Percentiles rank a stretch among this genome's conserved stretches.
Evolutionary conservation across 208 protist genomes (phyloP).

Genomic region (Balamuthia mandrillaris): DNA sequence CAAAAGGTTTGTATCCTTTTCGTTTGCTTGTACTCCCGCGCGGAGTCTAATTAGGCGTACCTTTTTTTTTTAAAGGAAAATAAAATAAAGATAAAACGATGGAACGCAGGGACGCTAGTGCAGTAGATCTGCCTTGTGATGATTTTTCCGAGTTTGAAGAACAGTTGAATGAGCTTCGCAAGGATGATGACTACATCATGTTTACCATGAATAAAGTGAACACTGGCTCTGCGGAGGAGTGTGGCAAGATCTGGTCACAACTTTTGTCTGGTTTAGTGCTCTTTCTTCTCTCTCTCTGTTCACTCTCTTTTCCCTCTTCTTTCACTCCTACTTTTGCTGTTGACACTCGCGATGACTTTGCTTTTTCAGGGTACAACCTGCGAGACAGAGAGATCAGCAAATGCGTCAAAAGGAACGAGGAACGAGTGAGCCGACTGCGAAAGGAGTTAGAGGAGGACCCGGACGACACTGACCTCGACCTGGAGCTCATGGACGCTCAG

Average conservation of each 20-base stretch:
- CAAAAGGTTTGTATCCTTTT: too few relatives aligned
- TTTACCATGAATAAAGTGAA: neutral
- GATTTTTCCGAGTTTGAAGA: neutral
- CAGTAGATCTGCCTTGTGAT: neutral
- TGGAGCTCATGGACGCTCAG: neutral
- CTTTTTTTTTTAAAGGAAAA: too few relatives aligned
- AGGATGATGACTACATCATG: neutral
- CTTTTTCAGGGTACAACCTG: neutral
- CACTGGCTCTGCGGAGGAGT: neutral
- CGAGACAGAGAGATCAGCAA: neutral
- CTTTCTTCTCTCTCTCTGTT: neutral
- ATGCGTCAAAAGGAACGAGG: neutral
- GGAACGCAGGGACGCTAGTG: too few relatives aligned
- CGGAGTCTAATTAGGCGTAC: too few relatives aligned
- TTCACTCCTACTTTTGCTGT: too few relatives aligned
- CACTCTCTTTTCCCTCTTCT: too few relatives aligned
- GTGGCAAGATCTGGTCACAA: neutral
- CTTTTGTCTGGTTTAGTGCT: neutral
- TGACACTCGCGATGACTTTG: neutral
- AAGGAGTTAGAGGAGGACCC: neutral
- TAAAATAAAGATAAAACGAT: too few relatives aligned
- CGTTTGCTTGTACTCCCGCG: too few relatives aligned
- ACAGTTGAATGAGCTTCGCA: neutral
- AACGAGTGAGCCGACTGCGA: neutral
- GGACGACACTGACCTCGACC: constrained; percentile 9